Evolutionary conservation across 352 stramenopile species (phyloP).

Genomic region (Pythium grandisporangium): DNA sequence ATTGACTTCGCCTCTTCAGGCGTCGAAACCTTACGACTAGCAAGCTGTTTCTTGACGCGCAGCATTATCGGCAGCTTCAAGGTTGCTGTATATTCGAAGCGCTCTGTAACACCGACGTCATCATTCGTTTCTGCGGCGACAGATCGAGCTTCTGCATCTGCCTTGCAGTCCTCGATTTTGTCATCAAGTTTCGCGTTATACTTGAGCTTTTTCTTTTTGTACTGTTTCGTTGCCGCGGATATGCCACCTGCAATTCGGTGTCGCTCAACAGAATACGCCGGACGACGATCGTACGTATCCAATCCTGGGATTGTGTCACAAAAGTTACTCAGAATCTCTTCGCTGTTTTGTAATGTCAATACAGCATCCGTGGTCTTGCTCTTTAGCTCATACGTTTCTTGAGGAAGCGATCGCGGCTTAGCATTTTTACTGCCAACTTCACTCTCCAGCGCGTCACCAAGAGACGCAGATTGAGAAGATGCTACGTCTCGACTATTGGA

Average conservation of each 20-base stretch:
- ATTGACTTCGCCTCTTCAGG: constrained; percentile 70
- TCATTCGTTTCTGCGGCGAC: constrained; percentile 5
- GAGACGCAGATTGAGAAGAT: too few relatives aligned
- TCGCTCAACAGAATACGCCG: constrained; percentile 69
- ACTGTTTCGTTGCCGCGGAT: constrained; percentile 35
- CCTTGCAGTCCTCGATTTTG: constrained; percentile 62
- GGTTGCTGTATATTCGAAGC: constrained; percentile 57
- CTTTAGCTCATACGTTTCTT: constrained; percentile 31
- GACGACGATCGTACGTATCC: constrained; percentile 72
- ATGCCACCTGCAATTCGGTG: constrained; percentile 39
- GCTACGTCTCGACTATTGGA: too few relatives aligned
- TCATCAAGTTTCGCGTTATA: constrained; percentile 73
- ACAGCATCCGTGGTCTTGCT: constrained; percentile 57
- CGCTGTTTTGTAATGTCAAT: constrained; percentile 55
- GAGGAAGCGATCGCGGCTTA: too few relatives aligned
- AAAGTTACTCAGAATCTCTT: constrained; percentile 60
- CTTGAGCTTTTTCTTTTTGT: constrained; percentile 70
- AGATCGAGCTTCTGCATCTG: constrained; percentile 19
- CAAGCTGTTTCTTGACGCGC: constrained; percentile 50
- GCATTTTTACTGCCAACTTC: too few relatives aligned
- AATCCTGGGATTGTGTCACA: constrained; percentile 74
- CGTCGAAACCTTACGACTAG: constrained; percentile 48
- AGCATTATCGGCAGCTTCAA: constrained; percentile 50
- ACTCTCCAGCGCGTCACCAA: too few relatives aligned
- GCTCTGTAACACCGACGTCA: constrained; percentile 7